Evolutionary conservation across 805 yeast species (phyloP), one percentile per base, ranked within the genome.

Genomic region (Sugiyamaella qingdaonensis): DNA sequence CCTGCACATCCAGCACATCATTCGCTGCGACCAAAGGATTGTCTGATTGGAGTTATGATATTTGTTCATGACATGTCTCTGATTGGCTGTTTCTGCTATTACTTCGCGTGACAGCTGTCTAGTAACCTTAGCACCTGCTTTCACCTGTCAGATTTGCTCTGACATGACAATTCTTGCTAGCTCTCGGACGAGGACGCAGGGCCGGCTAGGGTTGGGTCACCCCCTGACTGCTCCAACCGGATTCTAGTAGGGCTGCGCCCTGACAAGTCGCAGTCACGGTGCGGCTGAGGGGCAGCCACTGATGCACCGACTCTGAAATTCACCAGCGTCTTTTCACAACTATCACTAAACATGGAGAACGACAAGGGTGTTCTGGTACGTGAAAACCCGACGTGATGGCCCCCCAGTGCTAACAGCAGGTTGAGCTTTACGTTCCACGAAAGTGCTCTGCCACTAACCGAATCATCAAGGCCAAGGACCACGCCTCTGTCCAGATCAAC

Each of bases 361-460:
- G 98, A 94, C 78, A 90, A 88, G 84, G 98, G 99, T 79, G 95
- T 90, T 84, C 85, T 90, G 81, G 97, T 89, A 88, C 78, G 96
- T 88, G 68, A 29, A 19, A 11, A 14, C 9, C 10, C 29, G 29
- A 14, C 9, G n/a, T 21, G 21, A 19, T 21, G 10, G 44, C 21
- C 18, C 44, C 11, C 33, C 18, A 9, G 42, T 13, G 3, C 43
- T 39, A 39, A 39, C 31, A 19, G 73, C 57, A 88, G 97, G 97
- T 94, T 79, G 99, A 94, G 86, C 90, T 94, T 80, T 94, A 94
- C 95, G 95, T 92, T 79, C 99, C 99, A 84, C 89, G 99, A 86
- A 94, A 94, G 84, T 94, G 99, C 85, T 94, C 99, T 80, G 99
- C 99, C 75, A 90, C 99, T 80, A 91, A 90, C 96, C 90, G 97